phyloP scores from a whole-genome alignment of 306 rosid genomes.

The Albizia julibrissin region DNA sequence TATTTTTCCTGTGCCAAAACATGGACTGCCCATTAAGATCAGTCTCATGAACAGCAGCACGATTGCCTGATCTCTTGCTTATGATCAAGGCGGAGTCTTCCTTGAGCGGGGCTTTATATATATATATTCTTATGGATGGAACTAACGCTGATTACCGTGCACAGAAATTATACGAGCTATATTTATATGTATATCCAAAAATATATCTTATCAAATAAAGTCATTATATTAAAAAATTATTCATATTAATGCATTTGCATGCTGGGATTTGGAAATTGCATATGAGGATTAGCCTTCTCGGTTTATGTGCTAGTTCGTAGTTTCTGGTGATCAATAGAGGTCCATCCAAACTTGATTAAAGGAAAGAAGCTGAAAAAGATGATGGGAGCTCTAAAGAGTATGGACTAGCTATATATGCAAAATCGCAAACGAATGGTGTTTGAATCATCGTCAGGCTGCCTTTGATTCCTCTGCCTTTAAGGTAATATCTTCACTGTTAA shows the following conservation, averaged over 20 bases:
- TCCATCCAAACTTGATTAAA: not conserved
- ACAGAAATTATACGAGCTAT: not conserved
- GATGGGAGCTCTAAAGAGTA: no score
- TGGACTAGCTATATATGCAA: no score
- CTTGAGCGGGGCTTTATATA: no score
- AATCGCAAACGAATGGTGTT: no score
- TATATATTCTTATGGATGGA: not conserved
- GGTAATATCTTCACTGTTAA: no score
- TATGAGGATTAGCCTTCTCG: not conserved
- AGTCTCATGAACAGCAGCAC: not conserved
- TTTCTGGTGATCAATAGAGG: not conserved
- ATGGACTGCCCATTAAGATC: constrained; percentile 42
- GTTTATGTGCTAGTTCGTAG: not conserved
- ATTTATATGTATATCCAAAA: not conserved
- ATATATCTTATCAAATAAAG: not conserved
- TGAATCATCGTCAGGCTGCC: no score
- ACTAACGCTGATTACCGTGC: not conserved
- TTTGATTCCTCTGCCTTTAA: no score
- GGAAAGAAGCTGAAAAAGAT: no score
- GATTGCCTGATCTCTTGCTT: no score
- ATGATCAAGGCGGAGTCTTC: not conserved
- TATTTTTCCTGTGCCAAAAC: constrained; percentile 92
- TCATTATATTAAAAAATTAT: not conserved
- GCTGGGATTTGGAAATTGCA: not conserved
- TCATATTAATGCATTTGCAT: not conserved